Evolutionary conservation across 805 yeast genomes (phyloP), one percentile per base, ranked within the genome.

Genomic region (Allodekkera sacchari): DNA sequence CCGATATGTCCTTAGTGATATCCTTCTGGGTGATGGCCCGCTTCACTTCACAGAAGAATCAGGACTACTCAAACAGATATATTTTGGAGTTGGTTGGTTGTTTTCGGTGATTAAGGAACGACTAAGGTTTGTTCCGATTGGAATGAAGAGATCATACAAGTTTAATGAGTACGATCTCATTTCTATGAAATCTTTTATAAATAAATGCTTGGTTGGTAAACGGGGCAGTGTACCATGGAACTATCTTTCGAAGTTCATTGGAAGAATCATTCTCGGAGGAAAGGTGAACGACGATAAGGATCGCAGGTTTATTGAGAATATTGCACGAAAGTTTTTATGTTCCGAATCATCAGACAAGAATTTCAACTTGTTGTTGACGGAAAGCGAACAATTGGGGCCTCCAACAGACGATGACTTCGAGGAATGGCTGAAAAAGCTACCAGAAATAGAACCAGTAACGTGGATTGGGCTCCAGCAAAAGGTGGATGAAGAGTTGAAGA

Each of bases 131-230:
- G 65, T 63, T 1, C 85, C 89, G 1, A 48, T 70, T 3, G 83
- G 89, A 2, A 82, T 83, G 55, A 43, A 56, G 1, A 68, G 69
- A 41, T 47, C 42, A 7, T 79, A 83, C 47, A 94, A 82, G 37
- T 71, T 87, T 44, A 82, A 71, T 47, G 83, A 82, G 35, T 55
- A 76, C n/a, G 96, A 88, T 48, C 66, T 78, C 33, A 54, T 58
- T 8, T 61, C 73, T 15, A 77, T 74, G 2, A 40, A 64, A 4
- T 46, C 38, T 30, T 58, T 74, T 13, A 51, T 77, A 30, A 61
- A 61, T 25, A 54, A 59, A 28, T 48, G 69, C 44, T 46, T 77
- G n/a, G 33, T 32, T 3, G 30, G 32, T 6, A 35, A 38, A 4
- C 37, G 39, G 7, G 64, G 58, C 4, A 16, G 27, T 1, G 59